Conservation (phyloP, 495 filamentous ascomycete genomes). For the Staphylotrichum longicolle region DNA sequence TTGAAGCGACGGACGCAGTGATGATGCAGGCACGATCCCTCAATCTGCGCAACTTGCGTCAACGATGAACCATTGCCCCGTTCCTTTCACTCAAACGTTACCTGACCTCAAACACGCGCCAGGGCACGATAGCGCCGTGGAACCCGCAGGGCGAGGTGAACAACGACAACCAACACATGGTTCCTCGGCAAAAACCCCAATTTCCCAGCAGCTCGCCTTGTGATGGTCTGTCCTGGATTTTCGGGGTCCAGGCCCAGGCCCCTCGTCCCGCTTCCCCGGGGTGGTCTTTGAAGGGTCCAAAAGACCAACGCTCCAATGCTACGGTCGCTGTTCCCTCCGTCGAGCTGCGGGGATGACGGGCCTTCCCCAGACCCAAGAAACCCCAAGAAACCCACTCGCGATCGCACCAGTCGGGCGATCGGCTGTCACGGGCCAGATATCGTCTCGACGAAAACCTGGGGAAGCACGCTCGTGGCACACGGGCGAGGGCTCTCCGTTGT, state of each 20-base stretch:
- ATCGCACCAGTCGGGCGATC: constrained; percentile 11
- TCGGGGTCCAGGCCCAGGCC: constrained; percentile 1
- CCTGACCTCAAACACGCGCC: too few species aligned
- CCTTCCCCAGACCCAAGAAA: constrained; percentile 22
- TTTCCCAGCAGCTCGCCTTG: not conserved
- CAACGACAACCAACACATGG: constrained; percentile 8
- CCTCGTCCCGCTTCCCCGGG: constrained; percentile 21
- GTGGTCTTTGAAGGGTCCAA: not conserved
- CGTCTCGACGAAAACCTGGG: constrained; percentile 10
- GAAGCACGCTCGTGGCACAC: not conserved
- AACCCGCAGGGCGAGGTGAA: not conserved
- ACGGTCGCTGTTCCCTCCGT: constrained; percentile 14
- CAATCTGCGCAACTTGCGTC: constrained; percentile 5
- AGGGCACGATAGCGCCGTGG: too few species aligned
- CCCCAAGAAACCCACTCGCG: constrained; percentile 13
- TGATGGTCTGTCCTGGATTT: not conserved
- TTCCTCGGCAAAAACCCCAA: constrained; percentile 15
- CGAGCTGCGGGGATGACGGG: constrained; percentile 20
- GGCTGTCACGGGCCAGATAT: not conserved
- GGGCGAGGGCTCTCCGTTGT: too few species aligned
- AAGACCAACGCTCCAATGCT: not conserved
- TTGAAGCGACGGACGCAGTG: not conserved
- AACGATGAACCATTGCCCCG: not conserved
- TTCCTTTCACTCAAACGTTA: too few species aligned
- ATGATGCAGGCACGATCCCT: constrained; percentile 10